Evolutionary conservation across 2,329 filamentous ascomycete genomes (phyloP).

Genomic region (Hypoxylon rubiginosum): DNA sequence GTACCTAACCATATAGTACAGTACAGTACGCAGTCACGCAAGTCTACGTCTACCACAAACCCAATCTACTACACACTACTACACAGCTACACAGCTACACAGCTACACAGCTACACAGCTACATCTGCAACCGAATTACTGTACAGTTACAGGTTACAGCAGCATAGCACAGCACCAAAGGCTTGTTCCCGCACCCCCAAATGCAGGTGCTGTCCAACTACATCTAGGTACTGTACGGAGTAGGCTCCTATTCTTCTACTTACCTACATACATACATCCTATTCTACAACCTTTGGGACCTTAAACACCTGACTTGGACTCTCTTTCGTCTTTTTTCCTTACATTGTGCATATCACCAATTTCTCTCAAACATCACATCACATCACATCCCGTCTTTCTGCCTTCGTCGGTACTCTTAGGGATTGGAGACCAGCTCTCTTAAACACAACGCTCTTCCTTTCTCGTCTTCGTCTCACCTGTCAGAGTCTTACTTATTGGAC

Average conservation of each 20-base stretch:
- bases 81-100: too few species aligned
- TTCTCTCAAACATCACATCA: conserved; percentile 35
- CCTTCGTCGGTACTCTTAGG: conserved; percentile 29
- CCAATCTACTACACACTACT: not conserved
- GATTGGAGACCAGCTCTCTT: conserved; percentile 11
- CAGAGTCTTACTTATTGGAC: conserved; percentile 18
- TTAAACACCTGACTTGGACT: conserved; percentile 38
- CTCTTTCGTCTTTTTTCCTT: conserved; percentile 33
- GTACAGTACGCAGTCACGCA: not conserved
- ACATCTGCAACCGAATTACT: not conserved
- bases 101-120: too few species aligned
- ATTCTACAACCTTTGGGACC: conserved; percentile 3
- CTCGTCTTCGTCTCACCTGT: conserved; percentile 21
- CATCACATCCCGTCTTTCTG: conserved; percentile 6
- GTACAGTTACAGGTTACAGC: not conserved
- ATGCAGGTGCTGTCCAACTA: conserved; percentile 33
- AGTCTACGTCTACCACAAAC: not conserved
- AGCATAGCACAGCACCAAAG: conserved; percentile 13
- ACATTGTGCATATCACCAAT: conserved; percentile 37
- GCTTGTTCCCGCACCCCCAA: conserved; percentile 19
- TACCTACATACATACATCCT: too few species aligned
- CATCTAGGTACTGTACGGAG: conserved; percentile 33
- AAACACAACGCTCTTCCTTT: conserved; percentile 12
- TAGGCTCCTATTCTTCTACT: conserved; percentile 14
- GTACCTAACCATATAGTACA: conserved; percentile 4